phyloP scores from a whole-genome alignment of 1,139 yeast species.

The Kodamaea arcana region DNA sequence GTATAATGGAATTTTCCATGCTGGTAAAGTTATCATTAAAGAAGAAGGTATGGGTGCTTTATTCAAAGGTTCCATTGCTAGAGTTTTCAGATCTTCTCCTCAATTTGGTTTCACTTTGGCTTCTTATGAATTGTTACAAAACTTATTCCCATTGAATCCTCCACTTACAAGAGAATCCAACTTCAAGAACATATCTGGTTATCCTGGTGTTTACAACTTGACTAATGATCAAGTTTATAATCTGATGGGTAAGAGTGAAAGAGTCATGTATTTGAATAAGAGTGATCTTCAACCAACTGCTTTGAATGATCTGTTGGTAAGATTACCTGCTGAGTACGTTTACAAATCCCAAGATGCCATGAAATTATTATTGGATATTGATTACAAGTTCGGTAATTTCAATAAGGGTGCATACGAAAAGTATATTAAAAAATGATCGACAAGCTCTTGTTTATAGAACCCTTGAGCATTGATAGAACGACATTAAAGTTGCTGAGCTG shows the following conservation, averaged over 20 bases:
- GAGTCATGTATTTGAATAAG: conserved; percentile 38
- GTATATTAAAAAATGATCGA: conserved; percentile 31
- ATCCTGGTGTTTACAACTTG: conserved; percentile 46
- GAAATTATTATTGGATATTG: conserved; percentile 58
- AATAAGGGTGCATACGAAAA: conserved; percentile 48
- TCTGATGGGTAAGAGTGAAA: conserved; percentile 30
- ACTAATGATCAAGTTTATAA: conserved; percentile 45
- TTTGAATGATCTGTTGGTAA: conserved; percentile 35
- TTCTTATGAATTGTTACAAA: conserved; percentile 79
- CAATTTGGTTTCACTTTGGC: conserved; percentile 98
- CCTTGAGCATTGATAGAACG: not conserved
- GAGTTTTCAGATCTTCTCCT: conserved; percentile 93
- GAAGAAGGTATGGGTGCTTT: conserved; percentile 80
- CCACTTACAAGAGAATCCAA: conserved; percentile 44
- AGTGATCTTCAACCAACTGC: conserved; percentile 12
- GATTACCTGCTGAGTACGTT: conserved; percentile 47
- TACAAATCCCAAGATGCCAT: conserved; percentile 62
- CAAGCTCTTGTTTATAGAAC: not conserved
- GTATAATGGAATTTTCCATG: conserved; percentile 74
- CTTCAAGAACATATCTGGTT: conserved; percentile 43
- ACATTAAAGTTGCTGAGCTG: not conserved
- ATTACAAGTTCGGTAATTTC: conserved; percentile 58
- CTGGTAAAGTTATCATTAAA: conserved; percentile 64
- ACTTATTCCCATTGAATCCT: conserved; percentile 42
- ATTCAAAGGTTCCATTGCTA: conserved; percentile 95